Evolutionary conservation across 495 filamentous ascomycete genomes (phyloP).

Genomic region (Hyaloscypha hepaticicola): DNA sequence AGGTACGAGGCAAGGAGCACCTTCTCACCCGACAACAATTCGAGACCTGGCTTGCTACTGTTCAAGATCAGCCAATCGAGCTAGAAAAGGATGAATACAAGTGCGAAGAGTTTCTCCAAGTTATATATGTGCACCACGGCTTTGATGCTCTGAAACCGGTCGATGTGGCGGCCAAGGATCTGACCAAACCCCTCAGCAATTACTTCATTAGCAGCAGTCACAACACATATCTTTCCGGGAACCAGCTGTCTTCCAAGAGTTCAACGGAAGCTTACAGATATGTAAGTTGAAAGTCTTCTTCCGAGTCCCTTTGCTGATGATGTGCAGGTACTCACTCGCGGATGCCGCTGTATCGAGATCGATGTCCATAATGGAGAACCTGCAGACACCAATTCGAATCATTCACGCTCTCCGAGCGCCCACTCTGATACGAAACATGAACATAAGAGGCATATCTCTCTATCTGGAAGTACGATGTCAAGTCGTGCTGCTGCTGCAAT

Average conservation of each 20-base stretch:
- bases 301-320: neutral
- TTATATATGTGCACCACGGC: constrained; percentile 20
- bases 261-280: constrained; percentile 80
- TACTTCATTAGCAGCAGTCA: constrained; percentile 94
- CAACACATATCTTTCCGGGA: constrained; percentile 92
- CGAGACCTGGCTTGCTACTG: constrained; percentile 23
- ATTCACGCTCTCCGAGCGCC: constrained; percentile 8
- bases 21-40: constrained; percentile 19
- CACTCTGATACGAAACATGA: constrained; percentile 19
- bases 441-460: constrained; percentile 25
- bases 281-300: constrained; percentile 46
- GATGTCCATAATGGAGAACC: constrained; percentile 89
- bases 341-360: constrained; percentile 93
- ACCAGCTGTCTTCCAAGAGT: constrained; percentile 83
- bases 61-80: constrained; percentile 21
- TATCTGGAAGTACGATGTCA: constrained; percentile 26
- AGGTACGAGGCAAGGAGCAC: constrained; percentile 14
- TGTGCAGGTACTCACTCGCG: constrained; percentile 63
- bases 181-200: constrained; percentile 62
- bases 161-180: constrained; percentile 22
- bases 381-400: constrained; percentile 17
- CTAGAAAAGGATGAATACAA: constrained; percentile 29
- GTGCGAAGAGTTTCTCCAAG: constrained; percentile 31
- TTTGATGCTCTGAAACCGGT: constrained; percentile 21
- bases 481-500: constrained; percentile 24